Conservation (phyloP, 768 basidiomycete genomes). For the Kwoniella shandongensis region DNA sequence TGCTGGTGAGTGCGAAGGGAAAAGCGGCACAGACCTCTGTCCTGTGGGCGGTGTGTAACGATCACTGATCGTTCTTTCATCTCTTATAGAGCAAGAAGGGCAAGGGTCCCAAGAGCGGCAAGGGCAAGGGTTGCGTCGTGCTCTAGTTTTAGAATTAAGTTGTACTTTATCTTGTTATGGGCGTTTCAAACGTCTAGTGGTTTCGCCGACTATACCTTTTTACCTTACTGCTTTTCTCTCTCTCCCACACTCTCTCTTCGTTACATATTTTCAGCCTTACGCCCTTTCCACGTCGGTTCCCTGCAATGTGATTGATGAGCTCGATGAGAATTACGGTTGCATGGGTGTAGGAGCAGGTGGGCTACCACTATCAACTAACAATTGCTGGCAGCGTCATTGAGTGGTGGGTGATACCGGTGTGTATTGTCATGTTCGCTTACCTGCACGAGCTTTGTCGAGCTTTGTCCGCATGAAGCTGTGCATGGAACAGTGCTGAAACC, state of each 20-base stretch:
- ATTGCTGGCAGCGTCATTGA: too few relatives aligned
- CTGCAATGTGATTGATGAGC: too few relatives aligned
- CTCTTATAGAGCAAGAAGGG: slow-evolving; percentile 43
- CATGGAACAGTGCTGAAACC: too few relatives aligned
- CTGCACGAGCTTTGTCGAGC: too few relatives aligned
- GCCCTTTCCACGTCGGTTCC: too few relatives aligned
- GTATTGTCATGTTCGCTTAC: too few relatives aligned
- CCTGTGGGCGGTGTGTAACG: background rate
- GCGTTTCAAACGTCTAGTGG: background rate
- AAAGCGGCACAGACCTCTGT: slow-evolving; percentile 2
- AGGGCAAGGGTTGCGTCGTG: slow-evolving; percentile 42
- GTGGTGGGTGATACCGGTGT: too few relatives aligned
- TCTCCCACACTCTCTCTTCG: too few relatives aligned
- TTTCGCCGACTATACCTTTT: background rate
- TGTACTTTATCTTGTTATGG: slow-evolving; percentile 12
- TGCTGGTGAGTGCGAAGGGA: slow-evolving; percentile 56
- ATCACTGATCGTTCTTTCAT: background rate
- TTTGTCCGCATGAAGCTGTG: too few relatives aligned
- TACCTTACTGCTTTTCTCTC: slow-evolving; percentile 1
- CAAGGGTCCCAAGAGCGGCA: slow-evolving; percentile 34
- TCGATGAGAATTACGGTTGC: too few relatives aligned
- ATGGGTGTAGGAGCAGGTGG: too few relatives aligned
- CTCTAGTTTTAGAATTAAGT: slow-evolving; percentile 31
- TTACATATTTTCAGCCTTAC: background rate
- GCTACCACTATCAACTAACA: too few relatives aligned